Conservation (phyloP, 768 basidiomycete genomes). For the Fibroporia radiculosa region DNA sequence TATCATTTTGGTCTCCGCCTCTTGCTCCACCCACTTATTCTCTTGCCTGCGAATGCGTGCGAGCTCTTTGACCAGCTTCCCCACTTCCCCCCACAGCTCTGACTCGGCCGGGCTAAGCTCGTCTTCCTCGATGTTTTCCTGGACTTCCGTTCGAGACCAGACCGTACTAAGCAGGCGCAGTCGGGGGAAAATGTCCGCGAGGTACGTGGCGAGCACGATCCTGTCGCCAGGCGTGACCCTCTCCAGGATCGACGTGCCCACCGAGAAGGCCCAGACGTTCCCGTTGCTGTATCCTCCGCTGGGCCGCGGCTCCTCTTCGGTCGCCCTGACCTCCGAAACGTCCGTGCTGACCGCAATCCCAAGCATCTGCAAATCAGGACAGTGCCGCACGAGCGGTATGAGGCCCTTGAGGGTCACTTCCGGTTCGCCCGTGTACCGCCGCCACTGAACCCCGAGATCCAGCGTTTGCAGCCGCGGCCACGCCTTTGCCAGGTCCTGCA, state of each 20-base stretch:
- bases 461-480: conserved; percentile 7
- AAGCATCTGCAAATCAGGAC: conserved; percentile 2
- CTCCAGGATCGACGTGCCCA: conserved; percentile 1
- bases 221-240: neutral
- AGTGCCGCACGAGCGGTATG: conserved; percentile 9
- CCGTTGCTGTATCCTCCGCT: conserved; percentile 1
- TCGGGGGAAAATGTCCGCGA: conserved; percentile 10
- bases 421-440: neutral
- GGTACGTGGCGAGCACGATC: conserved; percentile 5
- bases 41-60: conserved; percentile 7
- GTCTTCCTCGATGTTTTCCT: neutral
- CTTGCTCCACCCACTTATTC: conserved; percentile 2
- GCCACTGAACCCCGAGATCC: conserved; percentile 8
- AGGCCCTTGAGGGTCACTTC: conserved; percentile 8
- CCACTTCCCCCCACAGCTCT: conserved; percentile 1
- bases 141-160: neutral
- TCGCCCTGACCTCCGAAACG: conserved; percentile 5
- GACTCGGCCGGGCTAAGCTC: neutral
- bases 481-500: conserved; percentile 5
- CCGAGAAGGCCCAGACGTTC: neutral
- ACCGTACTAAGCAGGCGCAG: neutral
- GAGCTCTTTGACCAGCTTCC: conserved; percentile 4
- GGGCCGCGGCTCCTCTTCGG: conserved; percentile 3
- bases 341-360: conserved; percentile 6
- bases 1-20: neutral